Evolutionary conservation across 192 early-diverging fungal species (phyloP).

Genomic region (Geranomyces variabilis): DNA sequence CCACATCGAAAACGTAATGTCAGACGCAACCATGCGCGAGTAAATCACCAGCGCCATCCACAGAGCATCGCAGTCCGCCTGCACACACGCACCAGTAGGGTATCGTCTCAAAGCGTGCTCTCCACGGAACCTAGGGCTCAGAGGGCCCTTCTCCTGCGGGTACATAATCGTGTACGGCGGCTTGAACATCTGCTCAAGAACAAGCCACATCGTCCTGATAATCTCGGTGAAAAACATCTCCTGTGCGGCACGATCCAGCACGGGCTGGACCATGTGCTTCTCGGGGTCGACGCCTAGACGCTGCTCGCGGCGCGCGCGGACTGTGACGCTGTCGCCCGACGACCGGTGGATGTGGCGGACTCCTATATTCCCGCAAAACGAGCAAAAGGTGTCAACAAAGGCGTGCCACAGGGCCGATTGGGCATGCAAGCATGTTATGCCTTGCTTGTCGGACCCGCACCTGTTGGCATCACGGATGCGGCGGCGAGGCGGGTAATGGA

Average conservation of each 20-base stretch:
- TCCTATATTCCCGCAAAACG: conserved; percentile 8
- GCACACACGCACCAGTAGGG: conserved; percentile 77
- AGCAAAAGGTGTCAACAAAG: too few relatives aligned
- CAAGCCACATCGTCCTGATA: conserved; percentile 87
- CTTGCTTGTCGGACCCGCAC: too few relatives aligned
- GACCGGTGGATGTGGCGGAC: conserved; percentile 26
- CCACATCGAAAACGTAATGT: not conserved
- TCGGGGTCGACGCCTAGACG: conserved; percentile 22
- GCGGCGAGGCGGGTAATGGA: not conserved
- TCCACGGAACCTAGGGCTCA: conserved; percentile 92
- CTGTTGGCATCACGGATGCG: conserved; percentile 1
- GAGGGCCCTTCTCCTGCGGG: conserved; percentile 91
- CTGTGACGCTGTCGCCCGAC: conserved; percentile 23
- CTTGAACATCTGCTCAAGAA: conserved; percentile 90
- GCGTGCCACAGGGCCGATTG: too few relatives aligned
- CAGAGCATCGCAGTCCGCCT: too few relatives aligned
- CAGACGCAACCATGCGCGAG: too few relatives aligned
- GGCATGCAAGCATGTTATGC: too few relatives aligned
- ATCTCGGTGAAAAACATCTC: conserved; percentile 91
- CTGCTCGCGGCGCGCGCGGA: conserved; percentile 28
- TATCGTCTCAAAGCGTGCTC: conserved; percentile 96
- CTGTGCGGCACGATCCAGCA: conserved; percentile 67
- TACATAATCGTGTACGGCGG: conserved; percentile 96
- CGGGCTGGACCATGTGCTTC: conserved; percentile 24
- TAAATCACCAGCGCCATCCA: too few relatives aligned